phyloP scores from a whole-genome alignment of 1,284 basidiomycete species.

The Boletus chippewaensis region DNA sequence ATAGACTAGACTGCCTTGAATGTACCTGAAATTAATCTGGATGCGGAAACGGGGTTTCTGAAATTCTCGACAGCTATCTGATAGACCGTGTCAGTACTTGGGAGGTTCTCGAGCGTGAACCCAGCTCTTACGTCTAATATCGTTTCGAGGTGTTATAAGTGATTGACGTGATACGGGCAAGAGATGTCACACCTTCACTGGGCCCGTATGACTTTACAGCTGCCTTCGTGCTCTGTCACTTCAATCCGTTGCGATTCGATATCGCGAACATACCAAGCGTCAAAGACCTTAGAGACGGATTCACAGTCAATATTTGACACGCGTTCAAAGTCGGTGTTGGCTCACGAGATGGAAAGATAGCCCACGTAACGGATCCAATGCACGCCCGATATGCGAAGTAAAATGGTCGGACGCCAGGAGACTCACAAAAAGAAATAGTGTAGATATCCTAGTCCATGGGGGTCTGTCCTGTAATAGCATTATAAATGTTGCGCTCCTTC shows the following conservation, averaged over 20 bases:
- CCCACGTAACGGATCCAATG: constrained; percentile 1
- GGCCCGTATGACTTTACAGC: background rate
- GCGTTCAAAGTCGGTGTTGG: too few species aligned
- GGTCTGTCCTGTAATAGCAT: background rate
- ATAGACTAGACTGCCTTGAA: background rate
- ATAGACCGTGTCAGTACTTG: background rate
- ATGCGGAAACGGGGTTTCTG: too few species aligned
- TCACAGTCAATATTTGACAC: background rate
- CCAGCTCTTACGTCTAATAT: background rate
- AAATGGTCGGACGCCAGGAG: too few species aligned
- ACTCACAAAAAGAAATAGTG: background rate
- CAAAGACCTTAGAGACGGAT: background rate
- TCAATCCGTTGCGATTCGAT: too few species aligned
- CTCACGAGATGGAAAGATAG: background rate
- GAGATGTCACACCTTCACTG: background rate
- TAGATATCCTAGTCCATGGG: background rate
- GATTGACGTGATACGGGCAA: background rate
- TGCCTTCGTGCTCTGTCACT: background rate
- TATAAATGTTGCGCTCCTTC: too few species aligned
- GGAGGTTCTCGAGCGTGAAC: background rate
- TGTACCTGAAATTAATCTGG: too few species aligned
- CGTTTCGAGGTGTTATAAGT: background rate
- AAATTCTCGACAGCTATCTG: background rate
- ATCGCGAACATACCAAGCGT: constrained; percentile 1
- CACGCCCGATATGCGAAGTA: background rate